Conservation (phyloP, 192 early-diverging fungal genomes). For the Coemansia sp. region DNA sequence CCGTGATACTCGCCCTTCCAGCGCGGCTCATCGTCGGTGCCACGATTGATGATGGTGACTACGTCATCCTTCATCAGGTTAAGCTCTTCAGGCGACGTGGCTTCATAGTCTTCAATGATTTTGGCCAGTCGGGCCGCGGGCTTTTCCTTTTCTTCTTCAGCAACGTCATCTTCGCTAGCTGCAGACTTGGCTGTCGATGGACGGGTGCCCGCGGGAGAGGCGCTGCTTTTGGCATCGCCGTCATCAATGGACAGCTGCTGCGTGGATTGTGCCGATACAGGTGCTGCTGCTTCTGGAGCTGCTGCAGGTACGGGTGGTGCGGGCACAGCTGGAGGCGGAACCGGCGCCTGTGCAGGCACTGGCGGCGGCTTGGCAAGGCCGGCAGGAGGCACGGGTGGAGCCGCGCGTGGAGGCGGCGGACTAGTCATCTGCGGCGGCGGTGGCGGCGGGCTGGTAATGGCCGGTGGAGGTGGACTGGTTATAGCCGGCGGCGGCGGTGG, state of each 20-base stretch:
- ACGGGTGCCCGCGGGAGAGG: background rate
- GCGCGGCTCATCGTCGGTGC: conserved; percentile 55
- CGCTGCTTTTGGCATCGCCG: background rate
- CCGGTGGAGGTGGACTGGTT: conserved; percentile 20
- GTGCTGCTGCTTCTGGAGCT: conserved; percentile 8
- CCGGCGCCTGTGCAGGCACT: conserved; percentile 5
- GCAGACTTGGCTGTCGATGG: conserved; percentile 2
- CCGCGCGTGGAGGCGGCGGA: conserved; percentile 19
- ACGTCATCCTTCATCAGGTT: conserved; percentile 64
- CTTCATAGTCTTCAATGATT: conserved; percentile 72
- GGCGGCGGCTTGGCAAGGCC: conserved; percentile 4
- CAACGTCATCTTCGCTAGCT: background rate
- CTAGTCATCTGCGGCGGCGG: conserved; percentile 6
- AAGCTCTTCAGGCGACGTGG: conserved; percentile 61
- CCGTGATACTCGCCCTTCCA: conserved; percentile 80
- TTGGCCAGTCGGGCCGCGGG: conserved; percentile 53
- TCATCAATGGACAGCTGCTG: conserved; percentile 4
- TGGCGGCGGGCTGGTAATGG: conserved; percentile 12
- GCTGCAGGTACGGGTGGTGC: conserved; percentile 2
- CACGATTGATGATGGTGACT: conserved; percentile 65
- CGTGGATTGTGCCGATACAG: background rate
- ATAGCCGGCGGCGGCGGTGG: conserved; percentile 36
- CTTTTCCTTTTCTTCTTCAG: background rate
- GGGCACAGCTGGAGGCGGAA: background rate
- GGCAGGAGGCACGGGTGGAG: conserved; percentile 15